phyloP scores from a whole-genome alignment of 106 monocot genomes.

The Hemerocallis citrina region DNA sequence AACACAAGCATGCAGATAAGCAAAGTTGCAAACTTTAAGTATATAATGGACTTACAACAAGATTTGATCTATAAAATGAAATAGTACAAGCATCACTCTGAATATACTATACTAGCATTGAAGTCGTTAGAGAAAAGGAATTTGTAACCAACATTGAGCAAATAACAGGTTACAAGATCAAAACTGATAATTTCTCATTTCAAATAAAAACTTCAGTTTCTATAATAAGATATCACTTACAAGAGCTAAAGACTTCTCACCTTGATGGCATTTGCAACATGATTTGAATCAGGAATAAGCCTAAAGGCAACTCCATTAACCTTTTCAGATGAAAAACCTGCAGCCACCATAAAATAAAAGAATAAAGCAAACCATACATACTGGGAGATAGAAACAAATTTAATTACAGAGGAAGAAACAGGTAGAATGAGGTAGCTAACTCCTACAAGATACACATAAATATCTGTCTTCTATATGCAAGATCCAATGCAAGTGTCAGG shows the following conservation, averaged over 20 bases:
- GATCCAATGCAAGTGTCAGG: too few species aligned
- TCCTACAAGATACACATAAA: background rate
- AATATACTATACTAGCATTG: too few species aligned
- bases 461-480: too few species aligned
- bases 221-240: background rate
- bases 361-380: background rate
- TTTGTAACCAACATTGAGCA: too few species aligned
- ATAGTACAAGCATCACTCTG: too few species aligned
- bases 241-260: slow-evolving; percentile 25
- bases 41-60: too few species aligned
- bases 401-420: background rate
- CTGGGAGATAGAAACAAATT: background rate
- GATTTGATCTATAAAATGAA: too few species aligned
- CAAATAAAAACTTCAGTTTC: background rate
- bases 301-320: slow-evolving; percentile 85
- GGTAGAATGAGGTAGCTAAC: background rate
- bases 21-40: too few species aligned
- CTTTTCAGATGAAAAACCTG: slow-evolving; percentile 92
- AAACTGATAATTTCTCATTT: slow-evolving; percentile 1
- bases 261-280: slow-evolving; percentile 80
- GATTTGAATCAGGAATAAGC: slow-evolving; percentile 73
- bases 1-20: too few species aligned
- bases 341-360: background rate
- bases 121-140: too few species aligned
- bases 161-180: too few species aligned